Evolutionary conservation across 2,329 filamentous ascomycete genomes (phyloP).

Genomic region (Colletotrichum coccodes): DNA sequence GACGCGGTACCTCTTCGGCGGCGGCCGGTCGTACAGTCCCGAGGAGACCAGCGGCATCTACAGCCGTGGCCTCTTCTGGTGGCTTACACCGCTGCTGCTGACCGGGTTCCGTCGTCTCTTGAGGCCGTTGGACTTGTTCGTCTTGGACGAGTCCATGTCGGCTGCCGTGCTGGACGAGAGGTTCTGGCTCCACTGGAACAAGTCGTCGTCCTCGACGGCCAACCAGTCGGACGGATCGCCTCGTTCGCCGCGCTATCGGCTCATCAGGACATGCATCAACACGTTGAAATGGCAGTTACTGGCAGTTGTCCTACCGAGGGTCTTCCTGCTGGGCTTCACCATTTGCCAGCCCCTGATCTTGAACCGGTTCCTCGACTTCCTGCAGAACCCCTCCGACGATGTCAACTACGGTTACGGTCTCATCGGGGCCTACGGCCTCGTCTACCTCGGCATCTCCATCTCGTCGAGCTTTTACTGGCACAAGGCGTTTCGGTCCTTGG

Average conservation of each 20-base stretch:
- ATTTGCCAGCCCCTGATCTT: constrained; percentile 50
- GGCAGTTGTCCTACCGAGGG: constrained; percentile 43
- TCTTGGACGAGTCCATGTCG: constrained; percentile 43
- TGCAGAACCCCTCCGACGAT: constrained; percentile 38
- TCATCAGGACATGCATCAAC: constrained; percentile 40
- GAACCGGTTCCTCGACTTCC: constrained; percentile 44
- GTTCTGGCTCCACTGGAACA: constrained; percentile 44
- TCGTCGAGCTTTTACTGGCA: constrained; percentile 37
- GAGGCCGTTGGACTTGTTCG: constrained; percentile 44
- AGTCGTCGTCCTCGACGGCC: constrained; percentile 34
- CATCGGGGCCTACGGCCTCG: constrained; percentile 50
- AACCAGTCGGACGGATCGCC: neutral
- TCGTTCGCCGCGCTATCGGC: constrained; percentile 31
- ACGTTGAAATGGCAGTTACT: constrained; percentile 43
- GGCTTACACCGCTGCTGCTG: constrained; percentile 46
- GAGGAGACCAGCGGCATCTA: constrained; percentile 49
- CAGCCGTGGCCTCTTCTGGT: constrained; percentile 49
- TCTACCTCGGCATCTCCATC: constrained; percentile 55
- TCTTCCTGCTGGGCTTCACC: constrained; percentile 46
- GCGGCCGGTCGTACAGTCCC: constrained; percentile 43
- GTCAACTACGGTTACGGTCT: constrained; percentile 49
- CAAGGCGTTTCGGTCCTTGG: constrained; percentile 37
- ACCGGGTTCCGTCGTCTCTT: constrained; percentile 46
- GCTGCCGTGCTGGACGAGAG: constrained; percentile 40
- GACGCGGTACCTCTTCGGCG: constrained; percentile 41